Evolutionary conservation across 1,139 yeast genomes (phyloP), one percentile per base, ranked within the genome.

Genomic region (Candida dubliniensis): DNA sequence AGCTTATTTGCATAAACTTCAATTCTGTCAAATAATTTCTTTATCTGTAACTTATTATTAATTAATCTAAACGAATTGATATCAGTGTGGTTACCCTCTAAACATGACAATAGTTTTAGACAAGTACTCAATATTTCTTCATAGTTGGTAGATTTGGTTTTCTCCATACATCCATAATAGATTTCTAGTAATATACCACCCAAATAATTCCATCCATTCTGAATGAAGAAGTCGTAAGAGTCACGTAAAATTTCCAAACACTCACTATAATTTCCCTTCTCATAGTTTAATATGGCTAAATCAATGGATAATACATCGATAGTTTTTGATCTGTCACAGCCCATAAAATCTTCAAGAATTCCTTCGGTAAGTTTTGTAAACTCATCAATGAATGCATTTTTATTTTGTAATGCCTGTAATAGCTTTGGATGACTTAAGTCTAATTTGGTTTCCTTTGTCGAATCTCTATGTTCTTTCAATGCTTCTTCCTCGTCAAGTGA

Each of bases 221-320:
- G 61, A 13, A 78, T 72, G 56, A 85, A 89, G 47, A 81, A 79
- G 34, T 78, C 81, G 40, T 87, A 88, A 2, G 95, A 81, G 18
- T 82, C 79, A 38, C 81, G 80, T 8, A 91, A 67, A 8, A 86
- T 79, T 11, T 76, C 66, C 9, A 82, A 75, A 1, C 96, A 87
- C 37, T 77, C 76, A 34, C 73, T 71, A 52, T 81, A 85, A 38
- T 85, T 75, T 1, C 76, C 67, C 39, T 70, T 66, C 50, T 81
- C 82, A 57, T 78, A 86, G 40, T 84, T 81, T 18, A 89, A 63
- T 12, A 87, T 59, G 0, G 96, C 96, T 43, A 89, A 71, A 52
- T 93, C 97, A n/a, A 88, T 79, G 3, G 93, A 82, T 25, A 93
- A 67, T 7, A 85, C 72, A 56, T 87, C 93, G 8, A 87, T 81